These are phyloP conservation scores for Ambrosiella beaveri DNA, from an alignment of 2,329 filamentous ascomycete species.

Conservation along the genomic window DNA sequence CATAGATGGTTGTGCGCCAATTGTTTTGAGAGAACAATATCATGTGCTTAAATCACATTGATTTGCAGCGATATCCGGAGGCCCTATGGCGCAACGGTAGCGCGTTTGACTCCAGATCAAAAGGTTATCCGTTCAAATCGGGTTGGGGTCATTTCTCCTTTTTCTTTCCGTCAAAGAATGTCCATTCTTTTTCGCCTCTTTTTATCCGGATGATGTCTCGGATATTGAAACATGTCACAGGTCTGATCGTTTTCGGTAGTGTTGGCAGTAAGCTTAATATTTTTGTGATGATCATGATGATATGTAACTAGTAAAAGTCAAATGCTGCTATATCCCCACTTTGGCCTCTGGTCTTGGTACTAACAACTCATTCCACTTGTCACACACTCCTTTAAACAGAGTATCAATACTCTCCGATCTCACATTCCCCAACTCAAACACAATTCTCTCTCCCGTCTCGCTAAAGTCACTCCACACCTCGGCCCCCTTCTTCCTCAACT, in stretches of 20 bases:
- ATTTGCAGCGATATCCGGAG: not conserved
- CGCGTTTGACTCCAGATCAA: constrained; percentile 14
- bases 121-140: constrained; percentile 14
- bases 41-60: no score
- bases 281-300: no score
- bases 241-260: no score
- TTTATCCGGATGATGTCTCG: no score
- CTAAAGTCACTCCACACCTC: constrained; percentile 28
- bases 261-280: no score
- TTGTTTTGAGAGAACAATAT: no score
- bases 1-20: no score
- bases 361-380: not conserved
- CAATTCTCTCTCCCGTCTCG: constrained; percentile 17
- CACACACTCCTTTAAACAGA: not conserved
- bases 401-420: constrained; percentile 21
- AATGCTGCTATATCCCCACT: not conserved
- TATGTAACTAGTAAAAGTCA: not conserved
- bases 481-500: constrained; percentile 18
- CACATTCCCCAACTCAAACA: constrained; percentile 23
- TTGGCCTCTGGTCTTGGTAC: not conserved
- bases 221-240: no score
- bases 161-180: no score
- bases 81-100: constrained; percentile 12
- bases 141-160: no score
- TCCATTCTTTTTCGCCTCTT: no score